phyloP scores from a whole-genome alignment of 2,329 filamentous ascomycete genomes.

The Penicillium freii region DNA sequence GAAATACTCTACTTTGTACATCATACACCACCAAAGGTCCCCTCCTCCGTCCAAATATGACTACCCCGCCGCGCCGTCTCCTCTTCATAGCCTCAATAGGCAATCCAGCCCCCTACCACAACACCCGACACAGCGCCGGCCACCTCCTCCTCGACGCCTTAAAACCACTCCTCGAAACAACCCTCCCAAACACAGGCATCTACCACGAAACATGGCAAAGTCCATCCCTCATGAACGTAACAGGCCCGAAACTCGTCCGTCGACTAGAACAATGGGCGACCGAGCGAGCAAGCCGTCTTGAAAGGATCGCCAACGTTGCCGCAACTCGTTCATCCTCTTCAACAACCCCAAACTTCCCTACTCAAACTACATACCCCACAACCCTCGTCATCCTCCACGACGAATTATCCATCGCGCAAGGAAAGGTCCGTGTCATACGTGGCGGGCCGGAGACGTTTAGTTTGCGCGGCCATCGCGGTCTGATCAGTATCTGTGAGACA shows the following conservation, averaged over 20 bases:
- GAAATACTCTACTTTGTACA: not conserved
- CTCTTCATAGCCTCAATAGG: slow-evolving; percentile 85
- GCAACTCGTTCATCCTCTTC: not conserved
- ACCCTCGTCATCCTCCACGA: slow-evolving; percentile 80
- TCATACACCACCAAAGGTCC: not conserved
- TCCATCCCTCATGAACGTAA: slow-evolving; percentile 78
- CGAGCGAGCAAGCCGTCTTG: slow-evolving; percentile 7
- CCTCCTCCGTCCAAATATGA: not conserved
- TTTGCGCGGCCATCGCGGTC: slow-evolving; percentile 69
- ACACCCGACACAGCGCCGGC: slow-evolving; percentile 83
- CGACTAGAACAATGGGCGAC: slow-evolving; percentile 56
- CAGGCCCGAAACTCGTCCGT: slow-evolving; percentile 66
- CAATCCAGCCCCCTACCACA: slow-evolving; percentile 70
- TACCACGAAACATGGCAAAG: slow-evolving; percentile 60
- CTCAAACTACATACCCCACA: slow-evolving; percentile 6
- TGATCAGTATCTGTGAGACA: slow-evolving; percentile 63
- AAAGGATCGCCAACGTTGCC: not conserved
- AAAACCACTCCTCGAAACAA: slow-evolving; percentile 46
- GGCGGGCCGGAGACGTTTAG: slow-evolving; percentile 57
- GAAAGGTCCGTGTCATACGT: slow-evolving; percentile 62
- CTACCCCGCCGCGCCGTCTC: slow-evolving; percentile 26
- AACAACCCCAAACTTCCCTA: not conserved
- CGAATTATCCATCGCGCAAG: slow-evolving; percentile 73
- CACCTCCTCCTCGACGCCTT: slow-evolving; percentile 71
- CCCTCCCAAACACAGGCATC: slow-evolving; percentile 44